phyloP scores from a whole-genome alignment of 2,329 filamentous ascomycete genomes.

The Thielaviopsis musarum region DNA sequence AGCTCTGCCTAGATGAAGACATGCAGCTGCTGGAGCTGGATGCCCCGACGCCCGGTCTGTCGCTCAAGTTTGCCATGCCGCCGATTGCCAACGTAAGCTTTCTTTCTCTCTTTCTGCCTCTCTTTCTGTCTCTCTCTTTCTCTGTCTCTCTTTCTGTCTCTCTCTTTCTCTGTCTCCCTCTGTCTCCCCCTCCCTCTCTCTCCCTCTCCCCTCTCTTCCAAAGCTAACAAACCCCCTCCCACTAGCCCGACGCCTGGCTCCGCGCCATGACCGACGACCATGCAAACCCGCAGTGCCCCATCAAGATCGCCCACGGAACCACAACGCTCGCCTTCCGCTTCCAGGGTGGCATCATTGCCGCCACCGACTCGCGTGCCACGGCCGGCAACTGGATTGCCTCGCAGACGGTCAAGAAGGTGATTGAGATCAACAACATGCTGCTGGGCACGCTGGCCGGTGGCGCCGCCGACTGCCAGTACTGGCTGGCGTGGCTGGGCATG shows the following conservation, averaged over 20 bases:
- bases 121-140: background rate
- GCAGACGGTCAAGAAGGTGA: constrained; percentile 99
- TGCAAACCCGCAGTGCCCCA: constrained; percentile 89
- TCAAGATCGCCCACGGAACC: constrained; percentile 98
- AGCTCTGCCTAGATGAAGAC: constrained; percentile 54
- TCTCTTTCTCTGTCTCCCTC: too few relatives aligned
- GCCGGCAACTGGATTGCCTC: constrained; percentile 98
- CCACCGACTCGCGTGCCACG: constrained; percentile 91
- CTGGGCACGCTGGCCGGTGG: constrained; percentile 97
- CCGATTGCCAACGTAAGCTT: constrained; percentile 67
- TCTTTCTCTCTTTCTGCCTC: constrained; percentile 5
- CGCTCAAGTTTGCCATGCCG: constrained; percentile 87
- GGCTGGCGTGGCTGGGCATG: constrained; percentile 97
- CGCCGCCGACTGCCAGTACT: constrained; percentile 98
- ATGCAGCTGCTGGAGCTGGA: constrained; percentile 45
- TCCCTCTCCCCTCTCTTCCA: too few relatives aligned
- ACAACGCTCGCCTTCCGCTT: constrained; percentile 97
- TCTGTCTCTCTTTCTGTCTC: too few relatives aligned
- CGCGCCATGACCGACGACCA: constrained; percentile 94
- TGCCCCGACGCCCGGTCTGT: constrained; percentile 57
- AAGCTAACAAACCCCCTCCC: background rate
- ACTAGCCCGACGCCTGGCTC: constrained; percentile 78
- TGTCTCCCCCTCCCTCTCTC: too few relatives aligned
- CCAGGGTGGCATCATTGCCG: constrained; percentile 95
- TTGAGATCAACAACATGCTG: constrained; percentile 90